Conservation (phyloP, 495 filamentous ascomycete genomes). For the Sporormia fimetaria region DNA sequence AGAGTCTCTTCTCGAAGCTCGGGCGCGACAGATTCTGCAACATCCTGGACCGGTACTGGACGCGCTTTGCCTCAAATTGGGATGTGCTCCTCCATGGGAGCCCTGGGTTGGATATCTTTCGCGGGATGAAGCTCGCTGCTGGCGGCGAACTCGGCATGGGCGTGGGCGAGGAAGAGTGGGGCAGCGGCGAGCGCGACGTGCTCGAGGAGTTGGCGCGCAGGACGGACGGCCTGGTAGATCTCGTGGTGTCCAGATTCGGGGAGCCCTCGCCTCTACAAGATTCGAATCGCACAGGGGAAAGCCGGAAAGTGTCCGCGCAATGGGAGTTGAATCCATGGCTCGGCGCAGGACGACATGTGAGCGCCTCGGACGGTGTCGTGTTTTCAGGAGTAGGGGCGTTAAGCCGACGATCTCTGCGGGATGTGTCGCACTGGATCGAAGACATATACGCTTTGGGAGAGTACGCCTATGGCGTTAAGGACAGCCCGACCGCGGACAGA, state of each 20-base stretch:
- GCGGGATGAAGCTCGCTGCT: constrained; percentile 78
- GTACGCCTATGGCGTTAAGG: constrained; percentile 66
- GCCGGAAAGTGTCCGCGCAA: constrained; percentile 1
- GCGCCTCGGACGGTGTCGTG: constrained; percentile 64
- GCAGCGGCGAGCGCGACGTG: constrained; percentile 82
- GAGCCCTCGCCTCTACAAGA: constrained; percentile 33
- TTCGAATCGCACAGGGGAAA: constrained; percentile 1
- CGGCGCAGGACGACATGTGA: constrained; percentile 50
- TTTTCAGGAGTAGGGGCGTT: constrained; percentile 69
- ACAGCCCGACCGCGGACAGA: constrained; percentile 52
- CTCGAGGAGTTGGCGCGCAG: constrained; percentile 67
- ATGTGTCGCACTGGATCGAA: constrained; percentile 72
- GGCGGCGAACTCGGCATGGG: constrained; percentile 87
- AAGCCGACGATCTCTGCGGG: constrained; percentile 50
- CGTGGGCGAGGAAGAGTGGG: constrained; percentile 87
- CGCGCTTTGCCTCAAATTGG: constrained; percentile 69
- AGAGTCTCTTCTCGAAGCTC: constrained; percentile 53
- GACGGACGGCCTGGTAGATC: constrained; percentile 60
- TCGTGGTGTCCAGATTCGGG: constrained; percentile 80
- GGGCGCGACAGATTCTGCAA: constrained; percentile 47
- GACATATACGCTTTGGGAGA: constrained; percentile 67
- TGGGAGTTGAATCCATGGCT: constrained; percentile 47
- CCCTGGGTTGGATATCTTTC: constrained; percentile 65
- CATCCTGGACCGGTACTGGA: constrained; percentile 71
- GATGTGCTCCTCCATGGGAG: constrained; percentile 83